These are phyloP conservation scores for Glycine tomentella DNA, from an alignment of 306 rosid species.

Conservation along the genomic window DNA sequence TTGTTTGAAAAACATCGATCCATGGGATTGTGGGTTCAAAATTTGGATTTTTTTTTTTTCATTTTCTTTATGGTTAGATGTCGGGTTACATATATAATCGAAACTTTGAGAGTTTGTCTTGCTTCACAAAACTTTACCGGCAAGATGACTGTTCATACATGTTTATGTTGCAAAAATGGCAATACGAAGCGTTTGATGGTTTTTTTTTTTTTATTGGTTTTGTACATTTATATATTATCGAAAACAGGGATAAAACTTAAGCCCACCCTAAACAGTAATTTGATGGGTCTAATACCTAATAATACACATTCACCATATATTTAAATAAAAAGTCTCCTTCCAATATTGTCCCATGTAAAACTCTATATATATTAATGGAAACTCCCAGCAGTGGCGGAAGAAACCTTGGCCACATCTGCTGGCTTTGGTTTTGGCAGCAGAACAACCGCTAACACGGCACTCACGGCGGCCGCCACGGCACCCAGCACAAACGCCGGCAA, in stretches of 20 bases:
- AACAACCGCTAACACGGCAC: conserved; percentile 60
- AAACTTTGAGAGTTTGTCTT: neutral
- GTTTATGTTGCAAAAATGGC: neutral
- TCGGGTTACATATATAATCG: too few species aligned
- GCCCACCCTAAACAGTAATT: neutral
- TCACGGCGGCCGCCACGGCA: conserved; percentile 59
- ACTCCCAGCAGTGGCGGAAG: conserved; percentile 9
- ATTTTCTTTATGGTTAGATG: neutral
- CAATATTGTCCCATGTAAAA: neutral
- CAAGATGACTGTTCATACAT: neutral
- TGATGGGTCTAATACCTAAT: neutral
- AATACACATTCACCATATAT: neutral
- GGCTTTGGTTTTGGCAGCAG: conserved; percentile 69
- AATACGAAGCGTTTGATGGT: neutral
- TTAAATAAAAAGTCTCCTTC: neutral
- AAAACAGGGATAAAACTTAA: neutral
- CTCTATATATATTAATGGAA: conserved; percentile 43
- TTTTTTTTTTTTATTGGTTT: neutral
- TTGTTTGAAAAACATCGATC: neutral
- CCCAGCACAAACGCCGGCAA: conserved; percentile 85
- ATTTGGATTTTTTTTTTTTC: neutral
- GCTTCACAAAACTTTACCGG: neutral
- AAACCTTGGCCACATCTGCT: conserved; percentile 52
- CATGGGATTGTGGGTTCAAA: neutral
- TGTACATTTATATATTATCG: neutral